Evolutionary conservation across 306 rosid species (phyloP), one percentile per base, ranked within the genome.

Genomic region (Vigna mungo): DNA sequence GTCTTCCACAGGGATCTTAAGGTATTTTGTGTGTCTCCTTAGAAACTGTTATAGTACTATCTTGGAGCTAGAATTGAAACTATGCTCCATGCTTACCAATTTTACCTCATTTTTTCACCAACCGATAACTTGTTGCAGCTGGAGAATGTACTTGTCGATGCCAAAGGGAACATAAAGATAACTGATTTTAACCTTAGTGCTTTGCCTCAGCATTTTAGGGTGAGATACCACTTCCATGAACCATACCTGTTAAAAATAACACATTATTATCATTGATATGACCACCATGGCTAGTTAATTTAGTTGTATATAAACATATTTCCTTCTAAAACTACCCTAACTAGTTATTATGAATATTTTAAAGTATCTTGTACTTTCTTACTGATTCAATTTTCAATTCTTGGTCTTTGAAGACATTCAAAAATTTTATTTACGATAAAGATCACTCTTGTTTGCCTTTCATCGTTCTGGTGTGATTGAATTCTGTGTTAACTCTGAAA

Each of bases 121-220:
- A 70, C 41, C 17, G 10, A 15, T 68, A 27, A 43, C 72, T 56
- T 68, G 18, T 76, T 87, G 85, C 93, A 94, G 98, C 79, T 92
- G 6, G 98, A 94, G 74, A 94, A 94, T 86, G 87, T 94, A 20
- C 96, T 94, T 27, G 55, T 94, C 74, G 97, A 89, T 72, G 83
- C 87, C 21, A 79, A 83, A 63, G 97, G 97, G 56, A 88, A 81
- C 85, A 75, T 94, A 78, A 94, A 87, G 90, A 86, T 94, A 72
- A 84, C 96, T 10, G 98, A 94, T 75, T 94, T 94, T 86, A 96
- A 96, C 44, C 96, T 92, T 0, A 91, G 98, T 72, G 98, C 98
- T 41, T 68, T 92, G 83, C 97, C 98, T 1, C 91, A 89, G 36
- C 91, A 94, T 82, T 84, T 88, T 20, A 77, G 87, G 91, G 98